These are phyloP conservation scores for Pythium oligandrum DNA, from an alignment of 352 stramenopile genomes.

Conservation along the genomic window DNA sequence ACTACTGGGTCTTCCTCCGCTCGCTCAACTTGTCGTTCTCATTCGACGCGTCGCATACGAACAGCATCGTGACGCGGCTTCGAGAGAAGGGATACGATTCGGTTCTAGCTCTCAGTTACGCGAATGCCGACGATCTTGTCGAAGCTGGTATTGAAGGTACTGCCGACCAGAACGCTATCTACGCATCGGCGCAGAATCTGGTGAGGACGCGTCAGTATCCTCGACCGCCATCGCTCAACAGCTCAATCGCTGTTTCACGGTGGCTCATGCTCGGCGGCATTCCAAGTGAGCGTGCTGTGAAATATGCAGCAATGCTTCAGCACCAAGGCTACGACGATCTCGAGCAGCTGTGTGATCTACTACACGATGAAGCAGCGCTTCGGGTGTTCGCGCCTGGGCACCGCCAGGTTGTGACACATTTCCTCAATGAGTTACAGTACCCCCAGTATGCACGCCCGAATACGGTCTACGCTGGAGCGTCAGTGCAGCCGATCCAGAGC, in stretches of 20 bases:
- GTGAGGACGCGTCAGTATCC: slow-evolving; percentile 36
- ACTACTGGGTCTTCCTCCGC: slow-evolving; percentile 31
- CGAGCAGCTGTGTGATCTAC: slow-evolving; percentile 52
- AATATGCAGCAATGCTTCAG: slow-evolving; percentile 56
- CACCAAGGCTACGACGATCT: slow-evolving; percentile 55
- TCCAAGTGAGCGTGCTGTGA: slow-evolving; percentile 30
- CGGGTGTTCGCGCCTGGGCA: not conserved
- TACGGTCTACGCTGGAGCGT: no score
- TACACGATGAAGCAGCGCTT: slow-evolving; percentile 23
- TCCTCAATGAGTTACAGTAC: not conserved
- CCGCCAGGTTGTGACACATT: not conserved
- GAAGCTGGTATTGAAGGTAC: slow-evolving; percentile 30
- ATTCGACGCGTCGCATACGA: slow-evolving; percentile 25
- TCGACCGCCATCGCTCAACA: slow-evolving; percentile 28
- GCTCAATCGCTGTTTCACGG: slow-evolving; percentile 44
- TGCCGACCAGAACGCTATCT: slow-evolving; percentile 41
- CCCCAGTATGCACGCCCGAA: not conserved
- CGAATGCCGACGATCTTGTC: slow-evolving; percentile 38
- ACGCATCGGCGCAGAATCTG: slow-evolving; percentile 37
- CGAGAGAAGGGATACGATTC: slow-evolving; percentile 59
- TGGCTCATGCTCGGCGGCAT: slow-evolving; percentile 60
- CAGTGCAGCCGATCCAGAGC: no score
- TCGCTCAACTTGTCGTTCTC: slow-evolving; percentile 35
- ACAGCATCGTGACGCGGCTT: slow-evolving; percentile 30
- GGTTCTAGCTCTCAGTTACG: slow-evolving; percentile 46